These are phyloP conservation scores for Beauveria pseudobassiana DNA, from an alignment of 2,329 filamentous ascomycete genomes.

Conservation along the genomic window DNA sequence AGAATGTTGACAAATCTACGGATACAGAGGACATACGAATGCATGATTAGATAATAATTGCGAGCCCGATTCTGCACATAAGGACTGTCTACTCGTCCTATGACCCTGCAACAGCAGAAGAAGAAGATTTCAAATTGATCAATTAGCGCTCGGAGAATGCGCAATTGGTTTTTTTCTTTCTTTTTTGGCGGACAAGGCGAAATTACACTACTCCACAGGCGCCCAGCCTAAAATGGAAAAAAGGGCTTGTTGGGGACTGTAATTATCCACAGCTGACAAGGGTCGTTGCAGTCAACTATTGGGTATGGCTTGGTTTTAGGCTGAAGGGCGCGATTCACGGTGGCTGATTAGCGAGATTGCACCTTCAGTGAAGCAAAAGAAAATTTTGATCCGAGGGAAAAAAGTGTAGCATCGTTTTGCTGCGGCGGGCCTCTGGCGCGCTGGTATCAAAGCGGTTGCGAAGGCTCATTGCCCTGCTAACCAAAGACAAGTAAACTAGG, in stretches of 20 bases:
- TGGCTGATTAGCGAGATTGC: conserved; percentile 3
- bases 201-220: not conserved
- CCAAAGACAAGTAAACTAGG: not conserved
- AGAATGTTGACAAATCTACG: too few species aligned
- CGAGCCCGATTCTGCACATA: too few species aligned
- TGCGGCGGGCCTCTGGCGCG: conserved; percentile 3
- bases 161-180: not conserved
- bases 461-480: too few species aligned
- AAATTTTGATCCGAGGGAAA: not conserved
- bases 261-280: not conserved
- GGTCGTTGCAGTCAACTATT: not conserved
- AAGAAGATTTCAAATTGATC: not conserved
- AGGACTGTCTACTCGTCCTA: too few species aligned
- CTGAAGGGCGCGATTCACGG: conserved; percentile 3
- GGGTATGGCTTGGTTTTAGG: not conserved
- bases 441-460: not conserved
- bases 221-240: not conserved
- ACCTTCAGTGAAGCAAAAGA: not conserved
- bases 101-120: not conserved
- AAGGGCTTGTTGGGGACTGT: not conserved
- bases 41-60: too few species aligned
- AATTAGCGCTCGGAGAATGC: not conserved
- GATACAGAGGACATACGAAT: too few species aligned
- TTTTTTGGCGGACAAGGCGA: conserved; percentile 1
- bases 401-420: conserved; percentile 4